Conservation (phyloP, 768 basidiomycete species). For the Lactarius sanguifluus region DNA sequence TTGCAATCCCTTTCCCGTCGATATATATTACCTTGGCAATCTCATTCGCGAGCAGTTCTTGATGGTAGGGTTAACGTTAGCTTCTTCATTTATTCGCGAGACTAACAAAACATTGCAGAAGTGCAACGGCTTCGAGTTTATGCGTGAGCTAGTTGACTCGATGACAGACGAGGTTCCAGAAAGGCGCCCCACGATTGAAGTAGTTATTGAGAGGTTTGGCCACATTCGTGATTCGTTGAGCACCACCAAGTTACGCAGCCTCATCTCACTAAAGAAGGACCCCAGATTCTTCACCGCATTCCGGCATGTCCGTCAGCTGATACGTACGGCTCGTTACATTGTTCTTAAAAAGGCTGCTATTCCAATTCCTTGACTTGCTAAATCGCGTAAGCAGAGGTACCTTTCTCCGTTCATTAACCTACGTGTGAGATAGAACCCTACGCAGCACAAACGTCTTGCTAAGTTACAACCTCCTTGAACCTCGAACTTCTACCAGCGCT, state of each 20-base stretch:
- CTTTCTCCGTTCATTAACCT: not conserved
- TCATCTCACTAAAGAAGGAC: conserved; percentile 15
- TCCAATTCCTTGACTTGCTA: not conserved
- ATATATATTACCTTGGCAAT: conserved; percentile 34
- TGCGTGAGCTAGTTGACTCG: conserved; percentile 29
- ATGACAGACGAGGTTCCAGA: conserved; percentile 40
- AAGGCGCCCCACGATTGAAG: conserved; percentile 36
- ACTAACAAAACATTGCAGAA: conserved; percentile 20
- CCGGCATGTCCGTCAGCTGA: conserved; percentile 11
- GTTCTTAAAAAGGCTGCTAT: conserved; percentile 7
- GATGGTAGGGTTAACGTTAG: not conserved
- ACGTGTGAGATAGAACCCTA: not conserved
- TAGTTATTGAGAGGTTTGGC: conserved; percentile 13
- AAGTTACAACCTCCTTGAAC: not conserved
- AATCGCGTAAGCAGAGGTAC: not conserved
- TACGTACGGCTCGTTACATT: not conserved
- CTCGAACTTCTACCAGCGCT: not conserved
- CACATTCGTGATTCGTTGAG: conserved; percentile 14
- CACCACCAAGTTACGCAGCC: conserved; percentile 12
- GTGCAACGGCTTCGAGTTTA: conserved; percentile 26
- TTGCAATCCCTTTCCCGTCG: conserved; percentile 32
- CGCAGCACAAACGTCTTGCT: not conserved
- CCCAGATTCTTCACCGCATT: conserved; percentile 4
- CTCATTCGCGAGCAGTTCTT: conserved; percentile 28
- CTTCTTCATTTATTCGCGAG: not conserved